Conservation (phyloP, 345 rosid genomes). For the Eucalyptus regnans region DNA sequence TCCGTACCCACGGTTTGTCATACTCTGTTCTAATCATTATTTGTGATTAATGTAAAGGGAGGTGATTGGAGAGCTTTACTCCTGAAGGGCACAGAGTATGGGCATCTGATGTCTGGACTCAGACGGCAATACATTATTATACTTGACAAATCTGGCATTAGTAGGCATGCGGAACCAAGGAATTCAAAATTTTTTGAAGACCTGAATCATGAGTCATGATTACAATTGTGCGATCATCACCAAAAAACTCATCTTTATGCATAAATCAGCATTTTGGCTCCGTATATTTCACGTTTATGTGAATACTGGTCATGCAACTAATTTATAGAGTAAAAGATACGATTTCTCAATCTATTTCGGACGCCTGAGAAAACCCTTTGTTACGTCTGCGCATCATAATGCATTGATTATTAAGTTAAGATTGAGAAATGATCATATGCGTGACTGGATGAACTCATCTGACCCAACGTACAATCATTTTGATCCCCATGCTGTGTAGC, state of each 20-base stretch:
- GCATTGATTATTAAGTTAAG: neutral
- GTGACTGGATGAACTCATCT: neutral
- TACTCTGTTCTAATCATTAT: neutral
- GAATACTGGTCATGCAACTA: neutral
- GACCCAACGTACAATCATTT: neutral
- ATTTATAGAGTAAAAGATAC: neutral
- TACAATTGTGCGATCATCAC: neutral
- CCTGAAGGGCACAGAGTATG: neutral
- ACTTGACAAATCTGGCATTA: neutral
- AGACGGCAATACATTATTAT: neutral
- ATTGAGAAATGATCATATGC: neutral
- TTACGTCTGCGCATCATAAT: neutral
- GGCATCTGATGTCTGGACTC: neutral
- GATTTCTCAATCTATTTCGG: neutral
- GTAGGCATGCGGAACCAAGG: neutral
- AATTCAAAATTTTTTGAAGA: neutral
- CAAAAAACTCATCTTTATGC: neutral
- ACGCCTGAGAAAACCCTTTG: neutral
- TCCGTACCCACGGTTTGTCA: neutral
- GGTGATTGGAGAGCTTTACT: neutral
- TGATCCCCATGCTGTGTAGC: neutral
- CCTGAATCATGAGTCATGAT: neutral
- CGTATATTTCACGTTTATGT: neutral
- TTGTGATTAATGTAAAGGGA: neutral
- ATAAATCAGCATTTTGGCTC: neutral